Evolutionary conservation across 2,329 filamentous ascomycete genomes (phyloP).

Genomic region (Ophiosphaerella herpotricha): DNA sequence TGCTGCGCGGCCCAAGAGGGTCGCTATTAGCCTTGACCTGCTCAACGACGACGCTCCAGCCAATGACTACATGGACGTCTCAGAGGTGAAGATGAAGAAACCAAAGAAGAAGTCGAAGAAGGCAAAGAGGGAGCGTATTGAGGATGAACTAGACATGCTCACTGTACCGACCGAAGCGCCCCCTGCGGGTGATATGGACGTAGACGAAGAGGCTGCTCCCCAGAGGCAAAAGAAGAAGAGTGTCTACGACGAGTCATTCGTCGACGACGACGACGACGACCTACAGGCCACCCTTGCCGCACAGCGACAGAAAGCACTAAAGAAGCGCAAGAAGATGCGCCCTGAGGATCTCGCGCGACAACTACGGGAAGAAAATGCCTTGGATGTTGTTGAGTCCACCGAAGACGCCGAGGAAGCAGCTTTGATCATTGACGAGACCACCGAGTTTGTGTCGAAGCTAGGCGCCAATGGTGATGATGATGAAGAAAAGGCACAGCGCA

Average conservation of each 20-base stretch:
- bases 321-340: slow-evolving; percentile 85
- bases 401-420: slow-evolving; percentile 64
- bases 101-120: slow-evolving; percentile 40
- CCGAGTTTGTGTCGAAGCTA: slow-evolving; percentile 88
- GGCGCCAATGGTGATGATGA: slow-evolving; percentile 51
- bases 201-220: slow-evolving; percentile 59
- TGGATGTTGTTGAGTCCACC: slow-evolving; percentile 62
- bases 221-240: slow-evolving; percentile 64
- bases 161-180: slow-evolving; percentile 42
- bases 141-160: slow-evolving; percentile 65
- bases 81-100: slow-evolving; percentile 87
- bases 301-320: slow-evolving; percentile 82
- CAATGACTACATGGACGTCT: slow-evolving; percentile 87
- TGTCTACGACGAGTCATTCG: slow-evolving; percentile 69
- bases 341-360: slow-evolving; percentile 87
- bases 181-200: slow-evolving; percentile 65
- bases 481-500: slow-evolving; percentile 51
- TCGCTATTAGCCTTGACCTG: slow-evolving; percentile 78
- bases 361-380: slow-evolving; percentile 66
- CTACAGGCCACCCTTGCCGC: slow-evolving; percentile 82
- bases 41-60: slow-evolving; percentile 65
- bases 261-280: slow-evolving; percentile 95
- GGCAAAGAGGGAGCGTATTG: slow-evolving; percentile 42
- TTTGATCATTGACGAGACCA: slow-evolving; percentile 92
- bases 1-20: slow-evolving; percentile 62